These are phyloP conservation scores for Cyclotella atomus DNA, from an alignment of 108 stramenopile genomes.

Conservation along the genomic window DNA sequence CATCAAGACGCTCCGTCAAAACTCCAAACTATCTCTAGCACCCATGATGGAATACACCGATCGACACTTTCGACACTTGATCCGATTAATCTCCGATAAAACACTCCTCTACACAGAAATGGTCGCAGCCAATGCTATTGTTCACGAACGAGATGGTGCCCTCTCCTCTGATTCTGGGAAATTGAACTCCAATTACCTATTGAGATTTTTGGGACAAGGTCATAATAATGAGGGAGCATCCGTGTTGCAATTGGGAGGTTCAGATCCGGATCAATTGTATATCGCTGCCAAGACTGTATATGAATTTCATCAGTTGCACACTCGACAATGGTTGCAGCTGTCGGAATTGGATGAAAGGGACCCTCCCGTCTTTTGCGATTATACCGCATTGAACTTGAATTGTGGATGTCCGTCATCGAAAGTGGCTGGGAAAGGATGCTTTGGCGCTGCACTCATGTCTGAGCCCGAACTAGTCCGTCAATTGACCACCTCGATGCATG, in stretches of 20 bases:
- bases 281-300: conserved; percentile 74
- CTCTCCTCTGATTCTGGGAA: background rate
- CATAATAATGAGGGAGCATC: conserved; percentile 70
- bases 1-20: conserved; percentile 8
- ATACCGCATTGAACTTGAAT: conserved; percentile 98
- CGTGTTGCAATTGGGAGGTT: conserved; percentile 97
- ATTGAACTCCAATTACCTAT: conserved; percentile 24
- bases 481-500: conserved; percentile 70
- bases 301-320: conserved; percentile 66
- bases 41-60: conserved; percentile 99
- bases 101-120: conserved; percentile 98
- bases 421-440: conserved; percentile 96
- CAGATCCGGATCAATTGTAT: conserved; percentile 79
- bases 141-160: conserved; percentile 52
- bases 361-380: conserved; percentile 72
- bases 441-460: conserved; percentile 98
- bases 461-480: conserved; percentile 87
- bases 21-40: conserved; percentile 80
- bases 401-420: conserved; percentile 98
- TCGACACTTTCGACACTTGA: conserved; percentile 92
- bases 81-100: conserved; percentile 77
- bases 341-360: conserved; percentile 10
- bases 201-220: conserved; percentile 56
- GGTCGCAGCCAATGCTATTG: conserved; percentile 94
- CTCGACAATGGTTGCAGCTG: background rate